A percentile compares a stretch with the other conserved stretches of the same genome.
phyloP scores from a whole-genome alignment of 1,139 yeast species.

The Zygoascus hellenicus region DNA sequence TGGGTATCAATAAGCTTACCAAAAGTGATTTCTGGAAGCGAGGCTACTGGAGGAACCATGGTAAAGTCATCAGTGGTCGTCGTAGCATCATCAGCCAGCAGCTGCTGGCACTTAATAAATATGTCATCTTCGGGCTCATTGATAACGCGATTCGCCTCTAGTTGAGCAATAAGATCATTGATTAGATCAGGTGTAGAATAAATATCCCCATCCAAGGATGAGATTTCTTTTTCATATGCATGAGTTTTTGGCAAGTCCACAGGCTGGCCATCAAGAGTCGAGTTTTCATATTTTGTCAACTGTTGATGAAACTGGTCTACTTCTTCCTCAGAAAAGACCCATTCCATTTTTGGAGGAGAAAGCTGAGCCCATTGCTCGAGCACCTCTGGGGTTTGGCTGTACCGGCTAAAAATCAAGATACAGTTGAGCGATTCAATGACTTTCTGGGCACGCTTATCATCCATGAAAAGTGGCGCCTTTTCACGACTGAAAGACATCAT shows the following conservation, averaged over 20 bases:
- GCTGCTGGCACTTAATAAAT: not conserved
- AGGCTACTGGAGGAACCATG: constrained; percentile 16
- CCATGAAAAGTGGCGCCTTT: constrained; percentile 23
- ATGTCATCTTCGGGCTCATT: not conserved
- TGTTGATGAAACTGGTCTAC: constrained; percentile 12
- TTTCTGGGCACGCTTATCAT: constrained; percentile 17
- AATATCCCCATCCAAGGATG: not conserved
- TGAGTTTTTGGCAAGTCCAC: too few relatives aligned
- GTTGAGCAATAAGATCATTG: not conserved
- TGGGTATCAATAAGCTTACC: constrained; percentile 14
- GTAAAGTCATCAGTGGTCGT: not conserved
- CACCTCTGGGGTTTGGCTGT: constrained; percentile 14
- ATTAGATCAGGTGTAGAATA: not conserved
- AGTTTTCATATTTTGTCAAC: constrained; percentile 6
- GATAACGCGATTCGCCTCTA: not conserved
- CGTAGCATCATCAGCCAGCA: constrained; percentile 9
- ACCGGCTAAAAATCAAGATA: constrained; percentile 16
- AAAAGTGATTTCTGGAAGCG: constrained; percentile 18
- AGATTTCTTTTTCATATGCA: too few relatives aligned
- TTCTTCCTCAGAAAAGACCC: constrained; percentile 11
- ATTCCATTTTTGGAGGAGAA: constrained; percentile 12
- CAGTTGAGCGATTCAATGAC: constrained; percentile 22
- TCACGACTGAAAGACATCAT: constrained; percentile 13
- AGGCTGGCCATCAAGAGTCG: not conserved
- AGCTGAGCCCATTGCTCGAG: constrained; percentile 8